Base-by-base conservation (phyloP, 2,329 filamentous ascomycete species). In the Alternaria sp. region DNA sequence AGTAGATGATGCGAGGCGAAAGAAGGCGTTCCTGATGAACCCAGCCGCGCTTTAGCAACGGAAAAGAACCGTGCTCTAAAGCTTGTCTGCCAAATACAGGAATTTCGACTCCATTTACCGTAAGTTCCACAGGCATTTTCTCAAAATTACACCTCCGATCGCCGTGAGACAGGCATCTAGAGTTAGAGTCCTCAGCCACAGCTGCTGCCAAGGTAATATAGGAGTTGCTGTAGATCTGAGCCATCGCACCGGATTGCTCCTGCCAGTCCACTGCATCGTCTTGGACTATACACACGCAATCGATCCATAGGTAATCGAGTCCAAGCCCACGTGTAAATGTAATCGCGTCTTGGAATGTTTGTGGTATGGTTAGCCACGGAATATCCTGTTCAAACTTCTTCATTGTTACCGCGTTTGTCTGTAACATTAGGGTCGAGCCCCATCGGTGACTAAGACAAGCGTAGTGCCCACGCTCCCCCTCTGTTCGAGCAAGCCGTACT, bases 391-490 rank as follows among this genome's bases (percentile, higher is more conserved):
- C 18, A 12, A 44, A 44, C 41, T 20, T 44, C 41, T n/a, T n/a
- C 41, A 44, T n/a, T 44, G 41, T 44, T 44, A n/a, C 41, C 18
- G 15, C 18, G 15, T 20, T 44, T n/a, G 41, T 44, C 41, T 44
- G 41, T 20, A 44, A 44, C 18, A 20, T n/a, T 7, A n/a, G 41
- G 41, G n/a, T n/a, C 3, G 41, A 44, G 41, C 41, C 41, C 41
- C 41, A 44, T n/a, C 41, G 41, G 18, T 44, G 41, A 44, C 41
- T 44, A 2, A 67, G 71, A 58, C 72, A 70, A 30, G 28, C 28
- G 28, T 30, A 30, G 28, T 30, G 28, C 3, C 28, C 28, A 30
- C 5, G 28, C 28, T 12, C 3, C 28, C 28, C 28, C 28, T 30
- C 28, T 30, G 28, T 30, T 30, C 28, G 28, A 30, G 28, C 28